Evolutionary conservation across 805 yeast genomes (phyloP).

Genomic region (Hagleromyces aurorensis): DNA sequence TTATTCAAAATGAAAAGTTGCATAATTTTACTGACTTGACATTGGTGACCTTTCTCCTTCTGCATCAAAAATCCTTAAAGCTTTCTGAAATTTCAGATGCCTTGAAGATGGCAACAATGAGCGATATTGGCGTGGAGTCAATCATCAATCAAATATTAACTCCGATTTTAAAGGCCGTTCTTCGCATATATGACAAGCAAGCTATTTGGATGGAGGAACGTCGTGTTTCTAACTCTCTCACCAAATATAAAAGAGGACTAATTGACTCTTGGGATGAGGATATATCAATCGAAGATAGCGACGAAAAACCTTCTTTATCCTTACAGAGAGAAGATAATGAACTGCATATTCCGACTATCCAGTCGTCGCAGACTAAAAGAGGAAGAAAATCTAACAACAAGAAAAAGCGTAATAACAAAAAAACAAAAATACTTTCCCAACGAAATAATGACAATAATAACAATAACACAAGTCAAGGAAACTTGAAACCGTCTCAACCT

Average conservation of each 20-base stretch:
- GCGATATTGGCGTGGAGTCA: no score
- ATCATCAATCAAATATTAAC: no score
- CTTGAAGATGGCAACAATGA: conserved; percentile 15
- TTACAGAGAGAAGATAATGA: conserved; percentile 12
- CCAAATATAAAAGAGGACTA: conserved; percentile 11
- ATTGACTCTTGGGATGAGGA: conserved; percentile 24
- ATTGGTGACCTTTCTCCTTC: no score
- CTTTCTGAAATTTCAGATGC: conserved; percentile 4
- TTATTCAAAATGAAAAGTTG: no score
- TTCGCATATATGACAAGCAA: no score
- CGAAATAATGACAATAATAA: no score
- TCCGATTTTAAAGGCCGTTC: no score
- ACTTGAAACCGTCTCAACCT: no score
- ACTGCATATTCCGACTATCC: conserved; percentile 26
- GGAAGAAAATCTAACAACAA: conserved; percentile 3
- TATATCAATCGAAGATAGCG: conserved; percentile 1
- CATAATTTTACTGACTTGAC: no score
- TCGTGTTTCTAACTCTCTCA: conserved; percentile 11
- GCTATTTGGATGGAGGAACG: conserved; percentile 14
- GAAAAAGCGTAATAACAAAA: conserved; percentile 3
- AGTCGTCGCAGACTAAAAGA: conserved; percentile 20
- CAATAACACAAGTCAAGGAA: no score
- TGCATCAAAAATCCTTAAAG: no score
- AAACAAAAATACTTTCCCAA: conserved; percentile 2
- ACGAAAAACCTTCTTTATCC: background rate